These are phyloP conservation scores for Astragalus membranaceus DNA, from an alignment of 306 rosid species.

Conservation along the genomic window DNA sequence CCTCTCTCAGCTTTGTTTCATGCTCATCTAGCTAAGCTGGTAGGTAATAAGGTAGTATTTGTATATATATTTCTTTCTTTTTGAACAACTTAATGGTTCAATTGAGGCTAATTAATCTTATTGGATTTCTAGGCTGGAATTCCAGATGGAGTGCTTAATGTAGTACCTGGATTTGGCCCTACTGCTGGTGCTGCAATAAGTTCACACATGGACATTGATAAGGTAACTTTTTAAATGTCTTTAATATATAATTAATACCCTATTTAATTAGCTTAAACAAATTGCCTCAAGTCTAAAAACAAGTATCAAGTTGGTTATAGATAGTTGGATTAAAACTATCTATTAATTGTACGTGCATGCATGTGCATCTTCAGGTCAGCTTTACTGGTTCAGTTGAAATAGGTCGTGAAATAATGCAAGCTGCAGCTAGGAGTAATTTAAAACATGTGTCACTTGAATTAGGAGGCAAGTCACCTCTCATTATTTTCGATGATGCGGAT, in stretches of 20 bases:
- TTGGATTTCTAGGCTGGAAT: conserved; percentile 51
- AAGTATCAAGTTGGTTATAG: background rate
- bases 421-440: conserved; percentile 71
- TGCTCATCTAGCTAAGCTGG: conserved; percentile 74
- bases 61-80: too few relatives aligned
- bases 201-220: conserved; percentile 73
- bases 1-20: conserved; percentile 65
- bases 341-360: background rate
- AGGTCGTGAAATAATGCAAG: conserved; percentile 67
- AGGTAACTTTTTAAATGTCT: conserved; percentile 36
- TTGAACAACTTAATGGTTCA: too few relatives aligned
- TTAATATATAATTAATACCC: too few relatives aligned
- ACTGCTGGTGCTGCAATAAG: conserved; percentile 74
- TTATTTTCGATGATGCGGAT: conserved; percentile 72
- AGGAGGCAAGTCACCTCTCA: conserved; percentile 83
- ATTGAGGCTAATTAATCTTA: background rate
- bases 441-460: conserved; percentile 67
- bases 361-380: conserved; percentile 47
- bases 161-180: conserved; percentile 64
- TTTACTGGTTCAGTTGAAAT: conserved; percentile 73
- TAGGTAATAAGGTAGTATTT: background rate
- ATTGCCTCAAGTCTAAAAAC: too few relatives aligned
- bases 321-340: background rate
- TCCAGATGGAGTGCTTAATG: conserved; percentile 78
- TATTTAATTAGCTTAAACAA: too few relatives aligned